Evolutionary conservation across 805 yeast genomes (phyloP).

Genomic region (Metahyphopichia silvanorum): DNA sequence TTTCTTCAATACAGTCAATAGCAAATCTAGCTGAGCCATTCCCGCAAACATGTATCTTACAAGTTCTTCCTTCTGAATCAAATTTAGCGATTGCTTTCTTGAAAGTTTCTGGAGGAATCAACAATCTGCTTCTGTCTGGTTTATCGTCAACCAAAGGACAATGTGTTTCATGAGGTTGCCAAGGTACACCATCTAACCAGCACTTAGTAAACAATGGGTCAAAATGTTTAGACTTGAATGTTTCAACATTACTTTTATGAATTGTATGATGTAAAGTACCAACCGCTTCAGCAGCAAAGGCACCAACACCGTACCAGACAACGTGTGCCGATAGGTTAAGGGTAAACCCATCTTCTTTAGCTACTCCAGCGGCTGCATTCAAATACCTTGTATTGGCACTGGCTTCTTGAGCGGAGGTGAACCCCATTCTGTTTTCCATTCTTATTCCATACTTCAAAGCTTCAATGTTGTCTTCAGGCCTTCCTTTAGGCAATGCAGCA

Average conservation of each 20-base stretch:
- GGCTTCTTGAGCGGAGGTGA: slow-evolving; percentile 21
- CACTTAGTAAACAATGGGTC: slow-evolving; percentile 19
- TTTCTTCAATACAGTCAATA: slow-evolving; percentile 18
- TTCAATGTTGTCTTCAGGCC: slow-evolving; percentile 14
- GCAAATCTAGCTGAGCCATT: slow-evolving; percentile 20
- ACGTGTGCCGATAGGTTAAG: slow-evolving; percentile 20
- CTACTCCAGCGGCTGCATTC: slow-evolving; percentile 18
- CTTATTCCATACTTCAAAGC: slow-evolving; percentile 20
- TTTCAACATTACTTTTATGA: slow-evolving; percentile 10
- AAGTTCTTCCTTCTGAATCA: slow-evolving; percentile 19
- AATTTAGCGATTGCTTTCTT: slow-evolving; percentile 16
- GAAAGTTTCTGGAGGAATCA: slow-evolving; percentile 22
- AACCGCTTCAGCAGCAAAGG: slow-evolving; percentile 17
- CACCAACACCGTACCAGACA: slow-evolving; percentile 20
- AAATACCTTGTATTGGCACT: slow-evolving; percentile 19
- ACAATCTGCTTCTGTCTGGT: slow-evolving; percentile 12
- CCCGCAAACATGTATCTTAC: slow-evolving; percentile 20
- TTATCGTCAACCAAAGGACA: slow-evolving; percentile 15
- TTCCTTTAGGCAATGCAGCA: slow-evolving; percentile 14
- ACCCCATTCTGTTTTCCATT: slow-evolving; percentile 20
- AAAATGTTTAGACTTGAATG: slow-evolving; percentile 18
- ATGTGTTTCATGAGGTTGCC: slow-evolving; percentile 19
- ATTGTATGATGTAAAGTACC: slow-evolving; percentile 18
- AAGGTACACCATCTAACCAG: slow-evolving; percentile 24
- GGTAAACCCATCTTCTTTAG: slow-evolving; percentile 13